Base-by-base conservation (phyloP, 1,284 basidiomycete genomes). In the Neonothopanus nambi region DNA sequence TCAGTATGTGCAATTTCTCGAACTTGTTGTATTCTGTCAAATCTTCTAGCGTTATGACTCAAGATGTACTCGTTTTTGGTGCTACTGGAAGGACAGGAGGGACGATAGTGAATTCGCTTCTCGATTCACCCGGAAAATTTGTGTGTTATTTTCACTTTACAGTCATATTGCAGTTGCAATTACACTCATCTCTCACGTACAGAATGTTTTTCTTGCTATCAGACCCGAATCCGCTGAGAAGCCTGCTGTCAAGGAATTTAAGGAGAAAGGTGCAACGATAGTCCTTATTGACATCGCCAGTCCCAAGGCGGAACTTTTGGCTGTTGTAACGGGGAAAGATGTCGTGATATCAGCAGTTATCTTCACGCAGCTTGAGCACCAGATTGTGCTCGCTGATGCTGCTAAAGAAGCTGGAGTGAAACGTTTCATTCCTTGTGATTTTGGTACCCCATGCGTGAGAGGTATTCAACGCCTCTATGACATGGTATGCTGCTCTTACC, bases 371-470 rank as follows among this genome's bases (percentile, higher is more conserved):
- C 23, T 51, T n/a, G 30, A 35, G 1, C 9, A 37, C 9, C 54
- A 55, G 21, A 37, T 23, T 21, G 21, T 18, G 9, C 54, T 55
- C 11, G 38, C 45, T 9, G 13, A 39, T 26, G 54, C 48, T 9
- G 54, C 49, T 12, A 55, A 55, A 41, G 24, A n/a, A 17, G 54
- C 48, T 13, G 30, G 36, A 17, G 48, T 55, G 5, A 51, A 55
- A 37, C 38, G 54, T 3, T 45, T 55, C 26, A 24, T 55, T 38
- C 54, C 54, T 13, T 45, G 48, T 9, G 48, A 55, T 26, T 55
- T 55, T 50, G 52, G 47, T 3, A 24, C 30, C 17, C 37, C 24
- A 20, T 23, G 38, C 5, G 30, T 20, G 13, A 36, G 21, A 24
- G 51, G 51, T 17, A 18, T 40, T 4, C 47, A 20, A 23, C 7